Evolutionary conservation across 2,329 filamentous ascomycete genomes (phyloP), one percentile per base, ranked within the genome.

Genomic region (Aspergillus japonicus): DNA sequence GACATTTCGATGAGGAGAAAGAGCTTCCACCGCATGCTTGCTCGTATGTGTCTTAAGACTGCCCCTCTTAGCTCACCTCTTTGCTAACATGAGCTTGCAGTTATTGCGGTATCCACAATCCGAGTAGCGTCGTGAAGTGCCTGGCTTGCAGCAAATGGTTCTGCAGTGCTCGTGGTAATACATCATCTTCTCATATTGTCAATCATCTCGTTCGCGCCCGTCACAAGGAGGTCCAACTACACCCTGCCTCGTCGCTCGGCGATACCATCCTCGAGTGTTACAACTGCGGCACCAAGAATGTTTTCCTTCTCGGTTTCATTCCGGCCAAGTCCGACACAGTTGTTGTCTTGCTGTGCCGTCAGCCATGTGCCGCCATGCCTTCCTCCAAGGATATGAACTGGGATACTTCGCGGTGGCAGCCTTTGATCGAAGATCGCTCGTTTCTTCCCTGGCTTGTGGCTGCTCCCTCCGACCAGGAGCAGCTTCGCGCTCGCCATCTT

Each of bases 341-440:
- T 29, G 96, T 99, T 7, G 95, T 99, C 24, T 86, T 99, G 49
- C 85, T 99, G 42, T 99, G 95, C 76, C 92, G 95, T 62, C 95
- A 98, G 77, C 95, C 95, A 50, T 99, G 95, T 76, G 95, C 94
- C 35, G 89, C 95, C 29, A 94, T 91, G 79, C 90, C 93, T 1
- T 98, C 95, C 35, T 94, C 92, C 66, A 99, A 99, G 78, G 95
- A 99, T 71, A 98, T 99, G 93, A 99, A 95, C 75, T 99, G 95
- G 95, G 95, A 99, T 75, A 96, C 93, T 5, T 96, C 94, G 26
- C 88, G 93, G 73, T 99, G 95, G 95, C 93, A 98, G 75, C 95
- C 95, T 12, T 83, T 99, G 60, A 98, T 99, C 65, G 93, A 97
- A 76, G 95, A 99, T 72, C 91, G 95, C 53, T 95, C 92, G 16